These are phyloP conservation scores for Pythium sp. DNA, from an alignment of 352 stramenopile species.

Conservation along the genomic window DNA sequence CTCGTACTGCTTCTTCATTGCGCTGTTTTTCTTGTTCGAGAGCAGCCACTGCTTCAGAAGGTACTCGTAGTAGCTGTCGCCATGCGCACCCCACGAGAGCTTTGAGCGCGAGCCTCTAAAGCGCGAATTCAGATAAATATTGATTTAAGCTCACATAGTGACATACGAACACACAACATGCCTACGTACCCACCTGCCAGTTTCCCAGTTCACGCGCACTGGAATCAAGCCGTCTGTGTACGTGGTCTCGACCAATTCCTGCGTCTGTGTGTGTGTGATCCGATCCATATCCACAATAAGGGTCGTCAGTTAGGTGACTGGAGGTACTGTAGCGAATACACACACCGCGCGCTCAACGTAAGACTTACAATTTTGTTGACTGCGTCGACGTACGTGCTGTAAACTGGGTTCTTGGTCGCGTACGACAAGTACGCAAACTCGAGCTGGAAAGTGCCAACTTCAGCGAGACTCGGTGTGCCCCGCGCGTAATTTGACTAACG, in stretches of 20 bases:
- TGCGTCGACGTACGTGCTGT: conserved; percentile 31
- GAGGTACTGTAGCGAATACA: too few relatives aligned
- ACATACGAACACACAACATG: neutral
- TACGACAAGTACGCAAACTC: conserved; percentile 58
- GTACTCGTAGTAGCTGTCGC: conserved; percentile 79
- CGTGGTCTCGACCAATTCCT: conserved; percentile 23
- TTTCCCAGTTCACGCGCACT: conserved; percentile 34
- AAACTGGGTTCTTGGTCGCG: conserved; percentile 32
- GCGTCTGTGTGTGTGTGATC: conserved; percentile 24
- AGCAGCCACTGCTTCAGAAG: conserved; percentile 75
- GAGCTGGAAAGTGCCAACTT: conserved; percentile 57
- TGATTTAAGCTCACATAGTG: neutral
- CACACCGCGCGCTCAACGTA: neutral
- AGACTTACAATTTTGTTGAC: conserved; percentile 43
- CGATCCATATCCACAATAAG: too few relatives aligned
- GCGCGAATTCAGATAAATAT: neutral
- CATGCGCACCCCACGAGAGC: conserved; percentile 53
- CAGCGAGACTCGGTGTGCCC: conserved; percentile 32
- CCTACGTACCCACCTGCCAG: conserved; percentile 19
- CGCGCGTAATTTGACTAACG: neutral
- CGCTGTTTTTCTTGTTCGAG: conserved; percentile 43
- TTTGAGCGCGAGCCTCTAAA: conserved; percentile 16
- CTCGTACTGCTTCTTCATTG: conserved; percentile 49
- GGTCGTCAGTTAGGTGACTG: too few relatives aligned
- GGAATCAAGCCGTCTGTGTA: conserved; percentile 48